Percentiles rank a stretch among this genome's conserved stretches.
Conservation (phyloP, 352 stramenopile species). For the Phytophthora hibernalis region DNA sequence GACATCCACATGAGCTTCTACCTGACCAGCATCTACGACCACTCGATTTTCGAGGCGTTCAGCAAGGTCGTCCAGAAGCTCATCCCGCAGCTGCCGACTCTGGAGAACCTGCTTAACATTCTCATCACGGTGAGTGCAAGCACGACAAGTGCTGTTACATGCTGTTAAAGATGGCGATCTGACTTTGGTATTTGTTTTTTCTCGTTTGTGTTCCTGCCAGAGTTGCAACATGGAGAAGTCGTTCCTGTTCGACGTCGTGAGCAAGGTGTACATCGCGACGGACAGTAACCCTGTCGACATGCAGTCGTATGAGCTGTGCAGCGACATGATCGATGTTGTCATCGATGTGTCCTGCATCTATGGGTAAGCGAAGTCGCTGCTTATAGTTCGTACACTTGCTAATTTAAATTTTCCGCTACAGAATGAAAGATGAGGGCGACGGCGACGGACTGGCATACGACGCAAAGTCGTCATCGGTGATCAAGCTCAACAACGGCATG, state of each 20-base stretch:
- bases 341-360: slow-evolving; percentile 99
- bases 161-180: not conserved
- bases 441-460: slow-evolving; percentile 95
- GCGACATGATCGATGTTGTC: slow-evolving; percentile 99
- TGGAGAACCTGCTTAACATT: slow-evolving; percentile 98
- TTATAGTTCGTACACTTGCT: not conserved
- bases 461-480: slow-evolving; percentile 95
- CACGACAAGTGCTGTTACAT: not conserved
- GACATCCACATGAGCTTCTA: slow-evolving; percentile 95
- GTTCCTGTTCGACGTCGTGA: slow-evolving; percentile 99
- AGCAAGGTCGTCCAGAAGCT: slow-evolving; percentile 98
- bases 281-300: slow-evolving; percentile 99
- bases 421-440: slow-evolving; percentile 92
- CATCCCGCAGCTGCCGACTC: slow-evolving; percentile 96
- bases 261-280: slow-evolving; percentile 98
- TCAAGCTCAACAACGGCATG: slow-evolving; percentile 98
- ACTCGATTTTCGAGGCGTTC: slow-evolving; percentile 98
- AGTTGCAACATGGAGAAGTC: slow-evolving; percentile 99
- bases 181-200: not conserved
- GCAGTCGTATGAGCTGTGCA: slow-evolving; percentile 98
- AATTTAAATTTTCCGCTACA: slow-evolving; percentile 22
- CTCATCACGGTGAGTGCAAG: slow-evolving; percentile 84
- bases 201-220: slow-evolving; percentile 40
- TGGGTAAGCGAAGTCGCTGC: slow-evolving; percentile 54
- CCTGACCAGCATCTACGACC: slow-evolving; percentile 93